A percentile compares a stretch with the other conserved stretches of the same genome.
Conservation (phyloP, 228 moss, liverwort and hornwort species). For the Sphagnum magellanicum region DNA sequence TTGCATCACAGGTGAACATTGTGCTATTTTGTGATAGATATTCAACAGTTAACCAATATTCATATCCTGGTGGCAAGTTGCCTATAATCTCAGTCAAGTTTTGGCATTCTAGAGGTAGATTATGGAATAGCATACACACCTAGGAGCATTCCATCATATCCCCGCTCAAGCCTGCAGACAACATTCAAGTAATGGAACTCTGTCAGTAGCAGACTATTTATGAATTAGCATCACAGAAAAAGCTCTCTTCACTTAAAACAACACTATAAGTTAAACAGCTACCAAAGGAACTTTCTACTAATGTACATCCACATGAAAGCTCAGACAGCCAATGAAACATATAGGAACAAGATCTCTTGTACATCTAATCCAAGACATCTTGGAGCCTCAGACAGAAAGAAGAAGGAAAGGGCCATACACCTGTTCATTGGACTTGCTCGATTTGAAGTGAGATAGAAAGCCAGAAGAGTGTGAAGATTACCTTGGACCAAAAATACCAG, state of each 20-base stretch:
- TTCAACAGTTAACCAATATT: no score
- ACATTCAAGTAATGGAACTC: no score
- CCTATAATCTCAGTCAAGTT: no score
- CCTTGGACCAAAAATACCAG: slow-evolving; percentile 68
- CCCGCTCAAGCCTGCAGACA: slow-evolving; percentile 33
- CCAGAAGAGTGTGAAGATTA: slow-evolving; percentile 3
- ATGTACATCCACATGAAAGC: neutral
- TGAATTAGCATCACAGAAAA: neutral
- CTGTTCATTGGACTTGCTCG: neutral
- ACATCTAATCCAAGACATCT: neutral
- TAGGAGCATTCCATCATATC: slow-evolving; percentile 57
- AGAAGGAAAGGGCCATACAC: no score
- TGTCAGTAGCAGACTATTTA: no score
- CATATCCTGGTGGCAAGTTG: no score
- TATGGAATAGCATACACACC: slow-evolving; percentile 17
- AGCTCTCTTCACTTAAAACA: neutral
- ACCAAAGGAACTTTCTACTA: neutral
- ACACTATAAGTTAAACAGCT: neutral
- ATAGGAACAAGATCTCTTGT: slow-evolving; percentile 1
- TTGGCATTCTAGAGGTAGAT: no score
- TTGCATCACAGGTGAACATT: no score
- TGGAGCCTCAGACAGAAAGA: neutral
- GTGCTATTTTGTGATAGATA: no score
- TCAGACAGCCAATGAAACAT: neutral
- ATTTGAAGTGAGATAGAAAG: neutral